Percentiles rank a stretch among this genome's conserved stretches.
phyloP scores from a whole-genome alignment of 2,329 filamentous ascomycete species.

The Sarocladium strictum region DNA sequence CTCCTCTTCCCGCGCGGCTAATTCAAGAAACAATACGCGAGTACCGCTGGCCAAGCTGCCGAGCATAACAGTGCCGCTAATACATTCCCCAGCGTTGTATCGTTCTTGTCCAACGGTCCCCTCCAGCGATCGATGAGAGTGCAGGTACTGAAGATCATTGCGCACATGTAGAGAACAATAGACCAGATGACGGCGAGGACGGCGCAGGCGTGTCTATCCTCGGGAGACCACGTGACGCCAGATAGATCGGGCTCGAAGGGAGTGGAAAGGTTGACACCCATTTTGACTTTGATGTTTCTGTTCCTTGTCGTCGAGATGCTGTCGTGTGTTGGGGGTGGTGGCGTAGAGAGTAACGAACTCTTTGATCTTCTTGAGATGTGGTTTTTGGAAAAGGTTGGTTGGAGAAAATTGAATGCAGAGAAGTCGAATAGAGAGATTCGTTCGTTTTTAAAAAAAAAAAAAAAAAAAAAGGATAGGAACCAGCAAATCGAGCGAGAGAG shows the following conservation, averaged over 20 bases:
- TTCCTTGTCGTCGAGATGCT: not conserved
- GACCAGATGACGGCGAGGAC: conserved; percentile 29
- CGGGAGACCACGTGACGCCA: conserved; percentile 23
- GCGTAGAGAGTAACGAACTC: too few relatives aligned
- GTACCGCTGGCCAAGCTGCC: conserved; percentile 29
- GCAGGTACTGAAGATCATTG: conserved; percentile 36
- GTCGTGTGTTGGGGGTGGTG: not conserved
- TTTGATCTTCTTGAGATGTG: too few relatives aligned
- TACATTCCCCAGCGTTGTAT: conserved; percentile 21
- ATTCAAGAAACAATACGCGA: conserved; percentile 25
- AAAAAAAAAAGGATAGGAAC: not conserved
- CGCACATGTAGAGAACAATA: conserved; percentile 28
- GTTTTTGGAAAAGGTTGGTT: too few relatives aligned
- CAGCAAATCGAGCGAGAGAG: not conserved
- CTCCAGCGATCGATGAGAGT: conserved; percentile 37
- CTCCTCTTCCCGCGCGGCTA: not conserved
- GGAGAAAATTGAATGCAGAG: too few relatives aligned
- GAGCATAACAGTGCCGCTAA: conserved; percentile 27
- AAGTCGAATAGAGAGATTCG: too few relatives aligned
- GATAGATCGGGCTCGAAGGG: conserved; percentile 32
- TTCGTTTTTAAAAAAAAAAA: not conserved
- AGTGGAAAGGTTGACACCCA: conserved; percentile 36
- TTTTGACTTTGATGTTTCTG: conserved; percentile 17
- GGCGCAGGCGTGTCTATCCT: conserved; percentile 25
- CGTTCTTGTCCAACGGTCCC: conserved; percentile 28